Conservation (phyloP, 1,139 yeast genomes). For the Taphrina deformans region DNA sequence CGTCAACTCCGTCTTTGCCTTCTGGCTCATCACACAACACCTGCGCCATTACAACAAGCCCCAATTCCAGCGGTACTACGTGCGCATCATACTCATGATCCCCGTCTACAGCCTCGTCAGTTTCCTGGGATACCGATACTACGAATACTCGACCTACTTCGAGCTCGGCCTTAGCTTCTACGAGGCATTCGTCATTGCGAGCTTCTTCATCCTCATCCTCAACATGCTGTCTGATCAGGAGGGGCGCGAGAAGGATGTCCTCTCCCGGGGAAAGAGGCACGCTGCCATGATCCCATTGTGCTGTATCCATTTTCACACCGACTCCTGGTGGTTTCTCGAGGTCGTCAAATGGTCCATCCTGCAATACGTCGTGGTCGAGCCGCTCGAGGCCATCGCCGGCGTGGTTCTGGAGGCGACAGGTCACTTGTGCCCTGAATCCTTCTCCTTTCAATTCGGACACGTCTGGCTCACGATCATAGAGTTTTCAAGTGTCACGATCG, state of each 20-base stretch:
- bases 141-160: constrained; percentile 14
- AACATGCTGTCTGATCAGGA: constrained; percentile 13
- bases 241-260: constrained; percentile 10
- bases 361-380: constrained; percentile 21
- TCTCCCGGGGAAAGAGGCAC: constrained; percentile 12
- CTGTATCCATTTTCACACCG: constrained; percentile 16
- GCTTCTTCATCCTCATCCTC: constrained; percentile 25
- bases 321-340: constrained; percentile 24
- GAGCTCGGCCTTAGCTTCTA: constrained; percentile 11
- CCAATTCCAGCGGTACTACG: constrained; percentile 14
- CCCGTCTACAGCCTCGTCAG: constrained; percentile 19
- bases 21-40: constrained; percentile 4
- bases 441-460: constrained; percentile 4
- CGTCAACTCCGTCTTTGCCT: constrained; percentile 11
- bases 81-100: constrained; percentile 20
- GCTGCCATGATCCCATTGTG: constrained; percentile 14
- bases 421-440: constrained; percentile 10
- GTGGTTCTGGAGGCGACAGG: constrained; percentile 21
- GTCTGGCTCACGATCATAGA: constrained; percentile 17
- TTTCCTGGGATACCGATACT: constrained; percentile 16
- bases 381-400: constrained; percentile 5
- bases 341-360: constrained; percentile 2
- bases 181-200: constrained; percentile 24
- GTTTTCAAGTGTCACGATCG: constrained; percentile 2
- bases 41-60: constrained; percentile 21